Evolutionary conservation across 2,329 filamentous ascomycete genomes (phyloP).

Genomic region (Claviceps paspali): DNA sequence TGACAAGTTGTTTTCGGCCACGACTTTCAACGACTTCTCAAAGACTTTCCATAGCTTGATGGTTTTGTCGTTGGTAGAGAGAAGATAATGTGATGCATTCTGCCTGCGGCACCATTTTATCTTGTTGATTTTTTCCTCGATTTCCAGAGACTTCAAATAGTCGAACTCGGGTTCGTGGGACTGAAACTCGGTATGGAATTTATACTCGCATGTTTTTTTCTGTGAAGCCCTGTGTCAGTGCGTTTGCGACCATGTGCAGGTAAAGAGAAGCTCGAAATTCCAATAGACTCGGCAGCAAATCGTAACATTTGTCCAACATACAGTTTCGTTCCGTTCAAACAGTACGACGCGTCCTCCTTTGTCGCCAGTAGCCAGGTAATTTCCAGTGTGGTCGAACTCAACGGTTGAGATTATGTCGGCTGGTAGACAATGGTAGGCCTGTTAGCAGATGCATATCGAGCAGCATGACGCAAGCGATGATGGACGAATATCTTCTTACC

Average conservation of each 20-base stretch:
- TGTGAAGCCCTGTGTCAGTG: slow-evolving; percentile 21
- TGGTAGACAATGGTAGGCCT: slow-evolving; percentile 21
- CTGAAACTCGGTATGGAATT: slow-evolving; percentile 99
- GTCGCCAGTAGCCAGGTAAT: slow-evolving; percentile 81
- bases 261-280: not conserved
- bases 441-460: slow-evolving; percentile 6
- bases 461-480: slow-evolving; percentile 4
- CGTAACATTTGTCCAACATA: slow-evolving; percentile 26
- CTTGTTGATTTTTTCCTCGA: slow-evolving; percentile 99
- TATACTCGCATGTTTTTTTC: slow-evolving; percentile 99
- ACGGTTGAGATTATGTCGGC: slow-evolving; percentile 87
- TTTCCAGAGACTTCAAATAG: slow-evolving; percentile 97
- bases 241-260: not conserved
- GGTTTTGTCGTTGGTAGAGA: slow-evolving; percentile 98
- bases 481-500: slow-evolving; percentile 34
- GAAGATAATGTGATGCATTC: slow-evolving; percentile 94
- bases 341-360: slow-evolving; percentile 75
- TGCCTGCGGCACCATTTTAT: slow-evolving; percentile 99
- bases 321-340: slow-evolving; percentile 91
- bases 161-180: slow-evolving; percentile 99
- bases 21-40: slow-evolving; percentile 97
- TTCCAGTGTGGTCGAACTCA: slow-evolving; percentile 80
- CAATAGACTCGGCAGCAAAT: not conserved
- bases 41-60: slow-evolving; percentile 99
- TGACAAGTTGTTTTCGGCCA: slow-evolving; percentile 96